Base-by-base conservation (phyloP, 257 asterid species). In the Hygrophila difformis region DNA sequence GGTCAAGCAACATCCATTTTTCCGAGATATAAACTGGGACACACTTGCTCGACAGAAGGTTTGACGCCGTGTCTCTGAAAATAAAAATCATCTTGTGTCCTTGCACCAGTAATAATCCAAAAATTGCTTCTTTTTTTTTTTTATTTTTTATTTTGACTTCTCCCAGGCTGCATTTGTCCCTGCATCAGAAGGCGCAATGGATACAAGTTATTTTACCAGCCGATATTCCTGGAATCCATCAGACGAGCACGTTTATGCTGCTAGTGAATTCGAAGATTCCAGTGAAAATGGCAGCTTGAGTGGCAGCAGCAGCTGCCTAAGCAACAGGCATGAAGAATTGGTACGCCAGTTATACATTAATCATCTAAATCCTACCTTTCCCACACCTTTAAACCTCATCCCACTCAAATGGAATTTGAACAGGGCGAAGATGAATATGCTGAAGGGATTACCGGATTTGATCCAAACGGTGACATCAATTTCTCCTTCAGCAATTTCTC, bases 11-110 rank as follows among this genome's bases (percentile, higher is more conserved):
- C 98, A 86, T 73, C 93, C 86, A 0, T 91, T 57, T 69, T 91
- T 91, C 74, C 65, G 83, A 73, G 88, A 91, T 71, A 91, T 86
- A 60, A 82, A 82, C 74, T 91, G 98, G 98, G 96, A 91, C 68
- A 91, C 98, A 4, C 88, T 91, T 54, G 98, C 94, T 36, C 73
- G 96, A 57, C 98, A 86, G 60, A 91, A 91, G 98, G 96, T 85
- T 54, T 18, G 70, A 34, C n/a, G n/a, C n/a, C n/a, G n/a, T n/a
- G n/a, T n/a, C n/a, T n/a, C n/a, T n/a, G n/a, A n/a, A 43, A 38
- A 16, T 33, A 26, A n/a, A 12, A 29, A 22, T 13, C 8, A 24
- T 42, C 12, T 33, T 15, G n/a, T 36, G 38, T 31, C 47, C 3
- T 8, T 15, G 61, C 54, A 48, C 19, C 13, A 36, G 36, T 23